Base-by-base conservation (phyloP, 768 basidiomycete genomes). In the Myochromella boudieri region DNA sequence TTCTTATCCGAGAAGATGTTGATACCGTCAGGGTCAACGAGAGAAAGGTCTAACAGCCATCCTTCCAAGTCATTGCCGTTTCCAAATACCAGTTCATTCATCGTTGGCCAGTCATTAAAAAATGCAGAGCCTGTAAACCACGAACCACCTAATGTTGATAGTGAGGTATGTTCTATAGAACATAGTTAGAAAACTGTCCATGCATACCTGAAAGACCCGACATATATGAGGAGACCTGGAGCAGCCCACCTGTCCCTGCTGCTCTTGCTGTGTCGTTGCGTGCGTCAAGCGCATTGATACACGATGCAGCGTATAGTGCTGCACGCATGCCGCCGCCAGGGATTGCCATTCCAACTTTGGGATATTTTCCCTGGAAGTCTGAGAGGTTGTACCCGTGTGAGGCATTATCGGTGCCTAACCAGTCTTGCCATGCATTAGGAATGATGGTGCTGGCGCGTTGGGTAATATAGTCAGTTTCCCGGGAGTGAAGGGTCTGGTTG, bases 251-350 rank as follows among this genome's bases (percentile, higher is more conserved):
- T 0, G 84, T 82, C 5, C 84, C 84, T 2, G 67, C 70, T 1
- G 67, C 61, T 54, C 80, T 81, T 21, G 83, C 70, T 12, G 81
- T 74, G 1, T 63, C 60, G 46, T 87, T 87, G 29, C 84, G 68
- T 20, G 76, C 76, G 65, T 90, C 85, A 37, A 87, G 62, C 1
- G 71, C 82, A 11, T 67, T 72, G 15, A 85, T 56, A 42, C 78
- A 74, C 7, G 73, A 84, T 1, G 83, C 87, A 17, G 78, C 84
- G 46, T 75, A 85, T 49, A 80, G 77, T 1, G 85, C 84, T 0
- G 86, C 78, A 29, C 89, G 72, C 31, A 83, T 75, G 0, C 87
- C 87, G 11, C 84, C 84, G 2, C 89, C 89, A 18, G 83, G 82
- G 8, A 87, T 66, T 1, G 86, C 86, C 40, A 87, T 68, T 2